Evolutionary conservation across 352 stramenopile species (phyloP), one percentile per base, ranked within the genome.

Genomic region (Phytophthora cactorum): DNA sequence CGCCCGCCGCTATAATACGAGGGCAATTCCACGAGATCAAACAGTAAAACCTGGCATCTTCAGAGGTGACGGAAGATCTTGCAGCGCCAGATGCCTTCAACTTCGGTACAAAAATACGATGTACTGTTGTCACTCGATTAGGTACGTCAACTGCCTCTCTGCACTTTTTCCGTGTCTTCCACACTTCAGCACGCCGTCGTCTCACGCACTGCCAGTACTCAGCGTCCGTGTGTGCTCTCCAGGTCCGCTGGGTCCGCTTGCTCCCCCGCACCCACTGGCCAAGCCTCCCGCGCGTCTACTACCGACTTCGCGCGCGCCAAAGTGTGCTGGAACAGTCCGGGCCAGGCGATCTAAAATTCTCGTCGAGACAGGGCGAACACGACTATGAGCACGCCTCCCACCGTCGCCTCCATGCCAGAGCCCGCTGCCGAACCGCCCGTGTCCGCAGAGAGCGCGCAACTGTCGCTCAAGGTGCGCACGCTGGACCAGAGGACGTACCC

Each of bases 401-500:
- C 32, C n/a, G 22, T 43, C 25, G 5, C 32, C 27, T 15, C 52
- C 12, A 38, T 50, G 1, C n/a, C 53, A 6, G 72, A 79, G 45
- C 65, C 73, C 41, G 47, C 46, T 31, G 70, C 63, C 17, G 74
- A 72, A 43, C 57, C 61, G 2, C 41, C 54, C 10, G 11, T 64
- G 31, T 34, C 27, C 4, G 34, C 52, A 8, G 77, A 77, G 12
- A 43, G 61, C 5, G 68, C 65, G 14, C 74, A 75, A 49, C 70
- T 93, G 25, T 83, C 79, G 45, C 80, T 96, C 4, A 94, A 94
- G 54, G 81, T 96, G 59, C 88, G 88, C 47, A 96, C 82, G 56
- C 70, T 96, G 53, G 88, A 96, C 75, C 88, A 96, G 52, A 85
- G 81, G 39, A 92, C 86, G 55, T 94, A 91, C 63, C 81, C 79